Evolutionary conservation across 2,329 filamentous ascomycete species (phyloP).

Genomic region (Alternaria sp.): DNA sequence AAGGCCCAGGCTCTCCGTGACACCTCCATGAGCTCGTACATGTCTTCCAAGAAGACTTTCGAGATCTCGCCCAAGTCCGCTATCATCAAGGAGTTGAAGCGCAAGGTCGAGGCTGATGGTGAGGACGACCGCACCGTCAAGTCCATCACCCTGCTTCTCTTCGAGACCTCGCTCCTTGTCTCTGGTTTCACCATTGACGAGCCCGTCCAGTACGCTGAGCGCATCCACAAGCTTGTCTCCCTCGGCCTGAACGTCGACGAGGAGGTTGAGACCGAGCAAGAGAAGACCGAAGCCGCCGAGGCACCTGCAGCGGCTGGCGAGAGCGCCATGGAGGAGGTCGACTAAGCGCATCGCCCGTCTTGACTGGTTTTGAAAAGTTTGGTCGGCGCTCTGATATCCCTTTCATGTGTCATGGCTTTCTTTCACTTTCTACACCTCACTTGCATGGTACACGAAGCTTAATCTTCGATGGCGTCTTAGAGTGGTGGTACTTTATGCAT

Average conservation of each 20-base stretch:
- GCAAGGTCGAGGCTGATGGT: constrained; percentile 96
- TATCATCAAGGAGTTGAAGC: constrained; percentile 99
- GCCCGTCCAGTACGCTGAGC: constrained; percentile 96
- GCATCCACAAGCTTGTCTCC: constrained; percentile 99
- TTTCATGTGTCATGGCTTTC: constrained; percentile 49
- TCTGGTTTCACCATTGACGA: constrained; percentile 99
- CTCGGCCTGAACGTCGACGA: constrained; percentile 98
- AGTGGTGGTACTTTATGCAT: constrained; percentile 41
- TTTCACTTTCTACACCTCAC: constrained; percentile 37
- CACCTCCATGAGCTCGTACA: constrained; percentile 99
- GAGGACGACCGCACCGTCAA: constrained; percentile 99
- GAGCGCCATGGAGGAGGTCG: constrained; percentile 99
- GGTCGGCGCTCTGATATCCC: constrained; percentile 48
- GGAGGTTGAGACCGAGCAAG: constrained; percentile 74
- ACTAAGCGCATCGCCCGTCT: constrained; percentile 64
- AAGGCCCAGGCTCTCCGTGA: constrained; percentile 99
- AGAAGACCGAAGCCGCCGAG: constrained; percentile 61
- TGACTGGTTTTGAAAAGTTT: constrained; percentile 44
- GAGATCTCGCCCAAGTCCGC: constrained; percentile 99
- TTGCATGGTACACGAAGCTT: constrained; percentile 41
- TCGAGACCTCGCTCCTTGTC: constrained; percentile 97
- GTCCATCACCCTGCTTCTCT: constrained; percentile 97
- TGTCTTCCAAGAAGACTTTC: constrained; percentile 99
- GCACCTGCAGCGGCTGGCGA: constrained; percentile 73
- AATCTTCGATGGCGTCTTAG: constrained; percentile 43